Evolutionary conservation across 2,329 filamentous ascomycete genomes (phyloP).

Genomic region (Aspergillus floridensis): DNA sequence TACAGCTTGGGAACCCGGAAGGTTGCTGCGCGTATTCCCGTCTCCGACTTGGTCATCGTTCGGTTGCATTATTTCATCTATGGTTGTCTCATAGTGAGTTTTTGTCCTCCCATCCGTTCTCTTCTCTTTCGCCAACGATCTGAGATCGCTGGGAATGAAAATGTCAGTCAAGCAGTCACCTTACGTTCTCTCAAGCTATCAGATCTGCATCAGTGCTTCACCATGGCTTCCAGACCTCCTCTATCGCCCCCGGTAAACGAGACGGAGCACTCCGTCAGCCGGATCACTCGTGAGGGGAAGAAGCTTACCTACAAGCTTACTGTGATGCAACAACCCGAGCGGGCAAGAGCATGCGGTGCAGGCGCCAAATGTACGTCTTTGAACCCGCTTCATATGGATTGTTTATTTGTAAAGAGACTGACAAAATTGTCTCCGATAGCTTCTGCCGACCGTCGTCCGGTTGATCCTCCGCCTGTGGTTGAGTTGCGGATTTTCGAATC

Average conservation of each 20-base stretch:
- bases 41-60: neutral
- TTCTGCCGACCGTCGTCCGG: slow-evolving; percentile 82
- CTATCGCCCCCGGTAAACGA: slow-evolving; percentile 51
- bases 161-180: neutral
- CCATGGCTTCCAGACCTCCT: slow-evolving; percentile 44
- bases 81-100: neutral
- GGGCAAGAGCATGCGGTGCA: slow-evolving; percentile 89
- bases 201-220: slow-evolving; percentile 7
- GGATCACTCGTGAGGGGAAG: slow-evolving; percentile 71
- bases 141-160: neutral
- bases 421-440: slow-evolving; percentile 48
- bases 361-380: slow-evolving; percentile 79
- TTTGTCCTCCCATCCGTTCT: neutral
- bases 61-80: neutral
- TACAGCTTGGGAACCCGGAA: neutral
- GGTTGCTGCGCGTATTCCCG: neutral
- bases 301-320: slow-evolving; percentile 76
- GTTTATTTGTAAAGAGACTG: slow-evolving; percentile 4
- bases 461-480: slow-evolving; percentile 92
- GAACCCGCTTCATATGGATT: slow-evolving; percentile 1
- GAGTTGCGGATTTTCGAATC: slow-evolving; percentile 82
- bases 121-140: neutral
- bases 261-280: slow-evolving; percentile 51
- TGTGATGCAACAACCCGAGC: slow-evolving; percentile 91
- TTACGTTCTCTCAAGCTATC: neutral